Conservation (phyloP, 495 filamentous ascomycete genomes). For the Neurospora sublineolata region DNA sequence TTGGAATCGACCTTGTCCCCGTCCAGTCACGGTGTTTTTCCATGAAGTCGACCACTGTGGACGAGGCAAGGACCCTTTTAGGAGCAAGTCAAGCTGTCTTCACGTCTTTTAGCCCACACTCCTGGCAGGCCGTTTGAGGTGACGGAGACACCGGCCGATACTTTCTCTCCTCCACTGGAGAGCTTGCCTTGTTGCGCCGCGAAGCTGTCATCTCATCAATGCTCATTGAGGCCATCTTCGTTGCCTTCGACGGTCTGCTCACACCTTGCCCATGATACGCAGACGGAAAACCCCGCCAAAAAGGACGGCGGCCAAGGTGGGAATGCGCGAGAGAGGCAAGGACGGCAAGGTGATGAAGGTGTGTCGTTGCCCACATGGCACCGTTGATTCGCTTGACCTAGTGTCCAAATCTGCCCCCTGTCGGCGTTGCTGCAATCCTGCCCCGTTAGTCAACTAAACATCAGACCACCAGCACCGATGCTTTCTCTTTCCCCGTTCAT, state of each 20-base stretch:
- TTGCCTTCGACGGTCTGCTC: background rate
- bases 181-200: background rate
- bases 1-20: background rate
- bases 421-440: background rate
- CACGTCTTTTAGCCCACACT: background rate
- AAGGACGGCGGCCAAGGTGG: background rate
- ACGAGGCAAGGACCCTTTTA: background rate
- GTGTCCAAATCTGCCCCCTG: background rate
- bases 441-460: background rate
- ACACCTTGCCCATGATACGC: background rate
- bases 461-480: background rate
- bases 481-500: background rate
- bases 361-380: background rate
- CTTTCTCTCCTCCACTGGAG: background rate
- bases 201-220: background rate
- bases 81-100: background rate
- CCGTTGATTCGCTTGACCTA: background rate
- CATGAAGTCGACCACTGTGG: background rate
- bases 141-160: background rate
- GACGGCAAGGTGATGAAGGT: background rate
- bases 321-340: background rate
- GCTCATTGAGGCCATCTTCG: background rate
- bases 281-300: background rate
- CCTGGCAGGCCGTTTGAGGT: background rate
- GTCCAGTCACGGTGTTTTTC: background rate